Evolutionary conservation across 2,329 filamentous ascomycete genomes (phyloP).

Genomic region (Cladosporium halotolerans): DNA sequence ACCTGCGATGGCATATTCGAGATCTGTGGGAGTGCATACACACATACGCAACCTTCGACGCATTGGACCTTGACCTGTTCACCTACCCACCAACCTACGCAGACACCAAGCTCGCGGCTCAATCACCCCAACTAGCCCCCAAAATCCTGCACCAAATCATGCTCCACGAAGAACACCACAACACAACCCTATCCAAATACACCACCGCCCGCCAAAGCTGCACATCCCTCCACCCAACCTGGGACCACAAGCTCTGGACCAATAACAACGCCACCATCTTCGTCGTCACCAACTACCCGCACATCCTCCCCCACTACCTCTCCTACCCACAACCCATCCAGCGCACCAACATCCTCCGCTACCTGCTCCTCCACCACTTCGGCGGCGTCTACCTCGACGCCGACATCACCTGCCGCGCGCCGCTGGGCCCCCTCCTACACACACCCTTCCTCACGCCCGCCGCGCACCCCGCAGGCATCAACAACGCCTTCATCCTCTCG

Average conservation of each 20-base stretch:
- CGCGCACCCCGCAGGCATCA: constrained; percentile 26
- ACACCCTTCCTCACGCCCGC: constrained; percentile 23
- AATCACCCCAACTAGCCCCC: constrained; percentile 10
- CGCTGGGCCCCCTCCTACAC: constrained; percentile 20
- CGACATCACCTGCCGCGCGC: constrained; percentile 23
- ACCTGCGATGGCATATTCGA: constrained; percentile 16
- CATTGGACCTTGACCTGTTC: constrained; percentile 14
- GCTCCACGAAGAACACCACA: constrained; percentile 17
- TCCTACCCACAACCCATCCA: constrained; percentile 24
- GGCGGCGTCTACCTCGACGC: constrained; percentile 27
- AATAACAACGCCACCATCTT: constrained; percentile 19
- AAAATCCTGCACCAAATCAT: constrained; percentile 26
- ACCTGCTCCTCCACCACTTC: constrained; percentile 23
- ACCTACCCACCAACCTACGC: constrained; percentile 12
- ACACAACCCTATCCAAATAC: constrained; percentile 18
- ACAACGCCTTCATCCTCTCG: constrained; percentile 28
- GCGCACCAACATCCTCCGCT: constrained; percentile 26
- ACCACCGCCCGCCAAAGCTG: constrained; percentile 19
- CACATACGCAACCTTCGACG: constrained; percentile 21
- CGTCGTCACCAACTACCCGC: constrained; percentile 21
- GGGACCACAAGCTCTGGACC: constrained; percentile 22
- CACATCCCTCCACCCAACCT: constrained; percentile 19
- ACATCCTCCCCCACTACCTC: constrained; percentile 19
- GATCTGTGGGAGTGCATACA: constrained; percentile 19
- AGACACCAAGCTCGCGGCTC: not conserved